phyloP scores from a whole-genome alignment of 176 grass and related monocot genomes.

The Rhynchospora pubera region DNA sequence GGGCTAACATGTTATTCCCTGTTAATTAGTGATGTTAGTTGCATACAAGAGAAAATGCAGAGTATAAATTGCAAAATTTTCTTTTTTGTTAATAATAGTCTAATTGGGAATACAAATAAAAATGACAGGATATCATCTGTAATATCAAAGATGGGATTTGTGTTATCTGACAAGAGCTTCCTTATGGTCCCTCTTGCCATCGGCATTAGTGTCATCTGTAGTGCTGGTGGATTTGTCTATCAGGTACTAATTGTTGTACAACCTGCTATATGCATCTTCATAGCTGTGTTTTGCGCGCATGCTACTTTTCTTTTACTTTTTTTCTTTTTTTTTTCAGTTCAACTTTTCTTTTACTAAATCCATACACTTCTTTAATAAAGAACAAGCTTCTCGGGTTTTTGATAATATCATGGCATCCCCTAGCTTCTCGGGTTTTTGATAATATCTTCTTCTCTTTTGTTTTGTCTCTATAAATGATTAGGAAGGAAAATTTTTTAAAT shows the following conservation, averaged over 20 bases:
- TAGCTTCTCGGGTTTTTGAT: background rate
- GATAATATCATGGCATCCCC: background rate
- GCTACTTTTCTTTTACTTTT: too few species aligned
- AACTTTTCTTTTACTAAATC: too few species aligned
- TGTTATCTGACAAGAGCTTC: constrained; percentile 82
- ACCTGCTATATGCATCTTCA: background rate
- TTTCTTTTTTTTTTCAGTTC: too few species aligned
- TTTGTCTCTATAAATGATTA: background rate
- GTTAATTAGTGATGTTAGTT: too few species aligned
- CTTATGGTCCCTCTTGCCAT: constrained; percentile 82
- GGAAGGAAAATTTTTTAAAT: background rate
- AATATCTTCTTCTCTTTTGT: background rate
- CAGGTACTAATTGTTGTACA: constrained; percentile 50
- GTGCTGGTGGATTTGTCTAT: constrained; percentile 89
- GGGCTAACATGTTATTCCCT: too few species aligned
- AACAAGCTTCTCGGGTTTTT: background rate
- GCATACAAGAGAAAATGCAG: background rate
- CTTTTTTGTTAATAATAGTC: too few species aligned
- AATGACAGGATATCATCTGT: constrained; percentile 78
- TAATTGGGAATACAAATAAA: background rate
- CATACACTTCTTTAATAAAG: background rate
- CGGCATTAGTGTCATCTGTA: constrained; percentile 71
- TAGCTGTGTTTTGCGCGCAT: background rate
- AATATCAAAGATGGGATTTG: constrained; percentile 96
- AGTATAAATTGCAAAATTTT: background rate